These are phyloP conservation scores for Rhynchospora tenuis DNA, from an alignment of 176 grass and related monocot genomes.

Conservation along the genomic window DNA sequence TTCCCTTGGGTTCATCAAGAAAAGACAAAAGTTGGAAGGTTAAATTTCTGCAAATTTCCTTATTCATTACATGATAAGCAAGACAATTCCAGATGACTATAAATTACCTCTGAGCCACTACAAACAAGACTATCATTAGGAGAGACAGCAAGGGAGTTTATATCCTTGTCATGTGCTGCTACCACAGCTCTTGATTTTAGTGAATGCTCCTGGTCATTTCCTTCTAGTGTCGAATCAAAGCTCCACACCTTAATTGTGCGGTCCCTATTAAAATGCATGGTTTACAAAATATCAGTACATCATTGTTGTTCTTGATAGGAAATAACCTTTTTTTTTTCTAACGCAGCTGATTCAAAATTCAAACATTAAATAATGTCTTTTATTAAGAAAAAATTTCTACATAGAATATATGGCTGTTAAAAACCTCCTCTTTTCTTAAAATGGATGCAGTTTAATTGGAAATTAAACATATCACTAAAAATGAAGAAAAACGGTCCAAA, in stretches of 20 bases:
- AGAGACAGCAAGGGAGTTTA: conserved; percentile 79
- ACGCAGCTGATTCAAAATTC: neutral
- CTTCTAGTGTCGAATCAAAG: conserved; percentile 42
- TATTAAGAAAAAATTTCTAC: neutral
- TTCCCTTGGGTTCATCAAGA: neutral
- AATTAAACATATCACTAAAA: neutral
- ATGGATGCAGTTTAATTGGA: neutral
- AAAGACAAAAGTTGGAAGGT: neutral
- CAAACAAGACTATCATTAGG: conserved; percentile 88
- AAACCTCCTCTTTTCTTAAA: neutral
- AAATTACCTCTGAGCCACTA: conserved; percentile 86
- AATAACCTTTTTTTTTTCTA: neutral
- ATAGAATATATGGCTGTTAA: neutral
- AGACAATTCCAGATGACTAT: neutral
- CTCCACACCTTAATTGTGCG: conserved; percentile 88
- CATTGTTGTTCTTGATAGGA: neutral
- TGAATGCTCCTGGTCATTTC: conserved; percentile 39
- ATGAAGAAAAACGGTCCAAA: neutral
- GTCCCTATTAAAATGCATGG: conserved; percentile 36
- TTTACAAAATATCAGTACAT: neutral
- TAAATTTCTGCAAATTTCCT: neutral
- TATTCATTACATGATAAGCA: neutral
- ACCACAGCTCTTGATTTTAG: conserved; percentile 83
- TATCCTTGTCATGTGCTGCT: conserved; percentile 95
- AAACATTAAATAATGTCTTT: neutral